Evolutionary conservation across 257 asterid species (phyloP), one percentile per base, ranked within the genome.

Genomic region (Nicotiana sylvestris): DNA sequence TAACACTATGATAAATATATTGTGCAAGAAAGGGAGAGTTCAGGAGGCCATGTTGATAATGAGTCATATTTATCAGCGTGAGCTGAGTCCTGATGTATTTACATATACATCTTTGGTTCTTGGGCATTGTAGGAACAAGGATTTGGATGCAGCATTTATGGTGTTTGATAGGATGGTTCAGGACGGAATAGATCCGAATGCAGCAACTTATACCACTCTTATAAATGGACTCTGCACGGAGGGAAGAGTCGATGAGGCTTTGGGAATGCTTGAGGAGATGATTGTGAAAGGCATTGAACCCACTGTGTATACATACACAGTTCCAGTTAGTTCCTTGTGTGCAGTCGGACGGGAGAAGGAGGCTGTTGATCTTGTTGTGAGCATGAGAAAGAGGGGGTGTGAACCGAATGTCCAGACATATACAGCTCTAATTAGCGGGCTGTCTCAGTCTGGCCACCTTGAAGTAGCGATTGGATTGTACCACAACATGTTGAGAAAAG

Each of bases 381-480:
- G 87, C 91, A 95, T 95, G 99, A 92, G 84, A 88, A 83, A 86
- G 83, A 88, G 82, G 82, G 92, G 93, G n/a, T 85, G 85, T 37
- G 79, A 68, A 61, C 99, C 96, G 49, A 95, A 92, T 86, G 89
- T 87, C 83, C 97, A 89, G 84, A 93, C 97, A 29, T 95, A 95
- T 89, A 93, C 99, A 17, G 91, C 98, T 56, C 89, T 95, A 68
- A 90, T 95, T 49, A 87, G 93, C 85, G 97, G 98, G 77, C 86
- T 93, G 83, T 94, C 95, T 37, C 90, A 88, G 77, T 90, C 85
- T 5, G 85, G 88, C 82, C 92, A 83, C 79, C 87, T 88, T 81
- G 93, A 95, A 88, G 88, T 95, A 51, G 95, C 94, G 30, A 77
- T 89, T 76, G 99, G 98, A 29, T 89, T 95, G 89, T 95, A 92